Evolutionary conservation across 1,284 basidiomycete species (phyloP), one percentile per base, ranked within the genome.

Genomic region (Heliocybe sulcata): DNA sequence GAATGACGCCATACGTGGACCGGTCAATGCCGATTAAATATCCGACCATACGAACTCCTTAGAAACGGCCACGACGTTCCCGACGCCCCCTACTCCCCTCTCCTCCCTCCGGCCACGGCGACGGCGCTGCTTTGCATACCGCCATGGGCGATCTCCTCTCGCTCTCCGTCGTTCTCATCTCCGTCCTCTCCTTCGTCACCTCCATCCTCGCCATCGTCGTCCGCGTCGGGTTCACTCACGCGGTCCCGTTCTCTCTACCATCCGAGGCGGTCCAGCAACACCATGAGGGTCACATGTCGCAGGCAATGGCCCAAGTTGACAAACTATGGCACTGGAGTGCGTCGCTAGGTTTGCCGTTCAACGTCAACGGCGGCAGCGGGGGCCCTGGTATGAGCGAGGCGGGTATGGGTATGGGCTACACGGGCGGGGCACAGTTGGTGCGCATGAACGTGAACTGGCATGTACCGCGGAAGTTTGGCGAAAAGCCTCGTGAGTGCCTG

Each of bases 181-280:
- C 23, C 52, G 35, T 53, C 52, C 35, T 35, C 52, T 29, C 35
- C 52, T 45, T 29, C 52, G 19, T 35, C 22, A 35, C 35, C 33
- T 45, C 35, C 11, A 9, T 47, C 42, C 23, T 54, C 53, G 31
- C 35, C 53, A 48, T 54, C 26, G 10, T 45, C 3, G 12, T 54
- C 42, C n/a, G 38, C 45, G 52, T 53, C 35, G 25, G 31, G 9
- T n/a, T 29, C 51, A 35, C 8, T 20, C 23, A 19, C 42, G 42
- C 27, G 14, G 10, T 6, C 27, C 22, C 26, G 27, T 48, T 54
- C 45, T 31, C 53, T 27, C 53, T 49, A n/a, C 11, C 42, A 6
- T 54, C 19, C 53, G 27, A 20, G 27, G 11, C 27, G n/a, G 29
- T 4, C 29, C 23, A 26, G 20, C 14, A 8, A 49, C 22, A 29